These are phyloP conservation scores for Hericium coralloides DNA, from an alignment of 768 basidiomycete genomes.

Conservation along the genomic window DNA sequence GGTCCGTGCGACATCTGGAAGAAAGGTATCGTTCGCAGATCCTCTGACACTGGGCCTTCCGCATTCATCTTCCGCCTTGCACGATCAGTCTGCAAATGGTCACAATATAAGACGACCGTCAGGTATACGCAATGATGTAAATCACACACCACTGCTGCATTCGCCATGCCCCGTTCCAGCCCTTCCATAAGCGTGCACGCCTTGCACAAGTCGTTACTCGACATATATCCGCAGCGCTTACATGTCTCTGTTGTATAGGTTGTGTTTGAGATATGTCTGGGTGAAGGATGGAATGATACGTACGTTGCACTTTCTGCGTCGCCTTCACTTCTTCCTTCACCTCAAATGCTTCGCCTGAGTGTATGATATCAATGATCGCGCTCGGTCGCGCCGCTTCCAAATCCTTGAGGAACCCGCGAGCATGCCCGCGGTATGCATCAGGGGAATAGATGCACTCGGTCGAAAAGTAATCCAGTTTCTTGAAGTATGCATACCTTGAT, in stretches of 20 bases:
- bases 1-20: constrained; percentile 34
- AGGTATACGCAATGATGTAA: constrained; percentile 1
- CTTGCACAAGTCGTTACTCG: constrained; percentile 94
- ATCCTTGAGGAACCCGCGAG: constrained; percentile 89
- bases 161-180: constrained; percentile 67
- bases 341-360: constrained; percentile 90
- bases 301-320: constrained; percentile 78
- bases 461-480: constrained; percentile 97
- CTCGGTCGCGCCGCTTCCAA: constrained; percentile 90
- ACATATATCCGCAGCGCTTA: constrained; percentile 88
- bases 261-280: background rate
- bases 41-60: constrained; percentile 51
- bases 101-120: background rate
- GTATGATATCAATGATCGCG: constrained; percentile 96
- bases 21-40: constrained; percentile 69
- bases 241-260: constrained; percentile 63
- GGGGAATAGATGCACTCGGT: constrained; percentile 99
- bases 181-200: constrained; percentile 89
- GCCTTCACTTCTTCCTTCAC: constrained; percentile 79
- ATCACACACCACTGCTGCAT: constrained; percentile 36
- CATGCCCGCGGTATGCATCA: constrained; percentile 96
- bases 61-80: constrained; percentile 54
- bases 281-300: constrained; percentile 21
- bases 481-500: constrained; percentile 94
- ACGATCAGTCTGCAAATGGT: constrained; percentile 49